phyloP scores from a whole-genome alignment of 2,329 filamentous ascomycete species.

The Blastomyces gilchristii region DNA sequence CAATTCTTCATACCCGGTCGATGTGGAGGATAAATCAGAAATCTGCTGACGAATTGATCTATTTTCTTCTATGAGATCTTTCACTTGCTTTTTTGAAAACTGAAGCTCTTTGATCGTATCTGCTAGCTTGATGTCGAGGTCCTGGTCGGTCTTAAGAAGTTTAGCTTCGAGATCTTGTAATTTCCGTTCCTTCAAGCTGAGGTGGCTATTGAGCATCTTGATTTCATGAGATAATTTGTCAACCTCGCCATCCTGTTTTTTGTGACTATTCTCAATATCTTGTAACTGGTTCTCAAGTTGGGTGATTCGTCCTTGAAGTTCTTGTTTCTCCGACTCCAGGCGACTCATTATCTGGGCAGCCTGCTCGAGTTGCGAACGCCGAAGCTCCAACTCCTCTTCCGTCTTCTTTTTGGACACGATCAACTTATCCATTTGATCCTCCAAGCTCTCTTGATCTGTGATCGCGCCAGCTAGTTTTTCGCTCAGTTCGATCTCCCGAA shows the following conservation, averaged over 20 bases:
- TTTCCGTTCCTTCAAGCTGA: slow-evolving; percentile 82
- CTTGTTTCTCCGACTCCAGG: slow-evolving; percentile 75
- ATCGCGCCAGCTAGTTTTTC: slow-evolving; percentile 89
- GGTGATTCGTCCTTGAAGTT: slow-evolving; percentile 56
- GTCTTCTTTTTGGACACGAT: slow-evolving; percentile 81
- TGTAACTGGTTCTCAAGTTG: slow-evolving; percentile 61
- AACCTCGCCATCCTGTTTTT: slow-evolving; percentile 65
- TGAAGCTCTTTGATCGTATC: slow-evolving; percentile 70
- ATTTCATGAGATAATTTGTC: slow-evolving; percentile 70
- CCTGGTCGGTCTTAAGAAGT: slow-evolving; percentile 74
- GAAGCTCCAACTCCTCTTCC: slow-evolving; percentile 72
- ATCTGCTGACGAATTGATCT: slow-evolving; percentile 74
- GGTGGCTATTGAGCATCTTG: slow-evolving; percentile 81
- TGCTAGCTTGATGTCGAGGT: slow-evolving; percentile 75
- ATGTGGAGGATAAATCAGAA: slow-evolving; percentile 76
- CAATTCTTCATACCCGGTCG: slow-evolving; percentile 89
- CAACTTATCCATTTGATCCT: slow-evolving; percentile 84
- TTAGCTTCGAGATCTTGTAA: slow-evolving; percentile 76
- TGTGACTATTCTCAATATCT: slow-evolving; percentile 59
- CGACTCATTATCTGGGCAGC: slow-evolving; percentile 77
- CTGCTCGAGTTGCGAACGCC: slow-evolving; percentile 76
- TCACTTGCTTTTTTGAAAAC: slow-evolving; percentile 60
- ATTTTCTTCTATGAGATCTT: slow-evolving; percentile 69
- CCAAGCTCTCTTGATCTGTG: slow-evolving; percentile 85
- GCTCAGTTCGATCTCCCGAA: slow-evolving; percentile 80